Evolutionary conservation across 305 asterid species (phyloP).

Genomic region (Fraxinus sp.): DNA sequence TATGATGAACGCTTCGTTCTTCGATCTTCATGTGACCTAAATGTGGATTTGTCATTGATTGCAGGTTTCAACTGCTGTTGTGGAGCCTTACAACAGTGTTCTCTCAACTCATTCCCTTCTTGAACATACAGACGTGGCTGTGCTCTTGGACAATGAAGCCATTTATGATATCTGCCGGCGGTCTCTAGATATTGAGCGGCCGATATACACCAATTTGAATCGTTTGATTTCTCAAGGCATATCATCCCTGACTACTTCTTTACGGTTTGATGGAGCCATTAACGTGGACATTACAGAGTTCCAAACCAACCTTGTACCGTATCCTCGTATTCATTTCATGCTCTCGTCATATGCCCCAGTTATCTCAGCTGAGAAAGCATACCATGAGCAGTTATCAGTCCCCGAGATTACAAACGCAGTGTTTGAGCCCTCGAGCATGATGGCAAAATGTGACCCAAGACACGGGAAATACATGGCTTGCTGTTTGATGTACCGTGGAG

Average conservation of each 20-base stretch:
- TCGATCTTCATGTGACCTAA: neutral
- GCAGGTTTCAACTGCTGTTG: conserved; percentile 69
- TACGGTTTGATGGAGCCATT: conserved; percentile 68
- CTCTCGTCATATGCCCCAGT: conserved; percentile 52
- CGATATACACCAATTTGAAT: conserved; percentile 60
- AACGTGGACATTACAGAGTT: conserved; percentile 48
- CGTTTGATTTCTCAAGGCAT: conserved; percentile 60
- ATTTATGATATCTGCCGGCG: conserved; percentile 62
- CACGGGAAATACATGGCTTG: conserved; percentile 62
- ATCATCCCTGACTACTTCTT: conserved; percentile 61
- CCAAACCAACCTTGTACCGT: conserved; percentile 55
- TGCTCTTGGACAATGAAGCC: conserved; percentile 64
- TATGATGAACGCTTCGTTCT: neutral
- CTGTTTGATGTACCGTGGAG: conserved; percentile 59
- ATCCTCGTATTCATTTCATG: conserved; percentile 62
- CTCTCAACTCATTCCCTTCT: conserved; percentile 65
- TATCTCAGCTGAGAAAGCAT: conserved; percentile 56
- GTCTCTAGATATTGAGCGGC: conserved; percentile 65
- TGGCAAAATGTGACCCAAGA: conserved; percentile 58
- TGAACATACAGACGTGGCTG: conserved; percentile 60
- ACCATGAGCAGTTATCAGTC: conserved; percentile 54
- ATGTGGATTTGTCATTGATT: conserved; percentile 3
- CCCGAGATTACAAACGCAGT: conserved; percentile 57
- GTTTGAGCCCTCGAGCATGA: conserved; percentile 56
- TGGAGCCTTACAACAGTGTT: conserved; percentile 72